Base-by-base conservation (phyloP, 192 early-diverging fungal genomes). In the Geosiphon pyriformis region DNA sequence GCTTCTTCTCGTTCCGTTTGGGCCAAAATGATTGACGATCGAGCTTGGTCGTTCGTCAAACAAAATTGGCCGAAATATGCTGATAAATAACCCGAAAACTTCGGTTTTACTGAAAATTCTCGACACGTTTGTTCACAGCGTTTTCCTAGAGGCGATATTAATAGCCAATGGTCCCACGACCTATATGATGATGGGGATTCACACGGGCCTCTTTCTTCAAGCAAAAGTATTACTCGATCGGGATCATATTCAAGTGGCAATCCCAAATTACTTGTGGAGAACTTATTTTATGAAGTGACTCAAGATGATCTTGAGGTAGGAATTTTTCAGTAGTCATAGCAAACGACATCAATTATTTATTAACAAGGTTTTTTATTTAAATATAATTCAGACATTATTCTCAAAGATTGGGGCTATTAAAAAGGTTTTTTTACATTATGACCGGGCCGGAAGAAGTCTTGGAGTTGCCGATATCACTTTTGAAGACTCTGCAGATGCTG, bases 211-310 rank as follows among this genome's bases (percentile, higher is more conserved):
- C 4, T 23, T 18, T 63, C 61, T 26, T 46, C 8, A 12, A 27
- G 26, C 25, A 42, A 25, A 10, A 65, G 33, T 37, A 26, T 29
- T 62, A 22, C 31, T 3, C 63, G 63, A 37, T 12, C 20, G 48
- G 20, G 23, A 1, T 37, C 34, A 26, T 51, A 65, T 46, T 12
- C 29, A 20, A 54, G 34, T 34, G 55, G 61, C 37, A 74, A 74
- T 51, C 20, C 64, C 35, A 78, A 72, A 70, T 56, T 78, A 7
- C 35, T 65, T 46, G 76, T 84, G 15, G 82, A 84, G 59, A 84
- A 84, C 57, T 42, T 84, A 56, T 78, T 80, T 59, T 84, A 84
- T 63, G 74, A 81, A 61, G 82, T 84, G 15, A 84, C 82, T 18
- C 71, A 82, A 73, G 70, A 76, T 26, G 82, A 84, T 60, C 67